A percentile compares a stretch with the other conserved stretches of the same genome.
Conservation (phyloP, 2,329 filamentous ascomycete genomes). For the Blastomyces parvus region DNA sequence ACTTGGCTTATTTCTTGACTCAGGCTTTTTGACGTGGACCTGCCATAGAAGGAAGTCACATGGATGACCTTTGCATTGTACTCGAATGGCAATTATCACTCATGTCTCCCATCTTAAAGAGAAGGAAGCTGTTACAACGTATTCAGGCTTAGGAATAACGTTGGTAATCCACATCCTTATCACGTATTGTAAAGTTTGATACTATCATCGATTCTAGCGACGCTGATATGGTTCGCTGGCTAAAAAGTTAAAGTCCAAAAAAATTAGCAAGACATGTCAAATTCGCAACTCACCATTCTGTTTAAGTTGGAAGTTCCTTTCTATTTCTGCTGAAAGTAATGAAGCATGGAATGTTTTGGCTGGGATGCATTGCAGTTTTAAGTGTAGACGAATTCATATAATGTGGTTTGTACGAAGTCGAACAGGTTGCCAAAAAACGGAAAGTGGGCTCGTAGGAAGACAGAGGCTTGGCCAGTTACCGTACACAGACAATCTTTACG, state of each 20-base stretch:
- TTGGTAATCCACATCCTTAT: neutral
- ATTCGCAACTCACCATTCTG: neutral
- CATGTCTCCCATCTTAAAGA: neutral
- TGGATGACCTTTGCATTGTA: neutral
- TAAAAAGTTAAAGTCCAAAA: neutral
- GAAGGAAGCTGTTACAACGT: neutral
- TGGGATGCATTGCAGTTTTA: neutral
- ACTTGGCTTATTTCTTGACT: neutral
- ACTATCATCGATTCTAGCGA: neutral
- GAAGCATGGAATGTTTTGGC: neutral
- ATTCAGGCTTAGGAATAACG: neutral
- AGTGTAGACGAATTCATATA: too few species aligned
- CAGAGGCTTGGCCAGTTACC: neutral
- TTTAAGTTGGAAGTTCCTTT: neutral
- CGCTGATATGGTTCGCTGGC: neutral
- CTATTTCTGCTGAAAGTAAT: neutral
- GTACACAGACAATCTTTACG: slow-evolving; percentile 7
- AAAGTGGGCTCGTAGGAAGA: neutral
- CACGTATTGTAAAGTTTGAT: neutral
- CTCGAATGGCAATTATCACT: neutral
- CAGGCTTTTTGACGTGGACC: neutral
- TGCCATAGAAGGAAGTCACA: neutral
- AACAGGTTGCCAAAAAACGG: slow-evolving; percentile 2
- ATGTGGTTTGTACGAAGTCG: neutral
- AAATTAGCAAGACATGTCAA: slow-evolving; percentile 1